These are phyloP conservation scores for Vigna radiata DNA, from an alignment of 306 rosid species.

Conservation along the genomic window DNA sequence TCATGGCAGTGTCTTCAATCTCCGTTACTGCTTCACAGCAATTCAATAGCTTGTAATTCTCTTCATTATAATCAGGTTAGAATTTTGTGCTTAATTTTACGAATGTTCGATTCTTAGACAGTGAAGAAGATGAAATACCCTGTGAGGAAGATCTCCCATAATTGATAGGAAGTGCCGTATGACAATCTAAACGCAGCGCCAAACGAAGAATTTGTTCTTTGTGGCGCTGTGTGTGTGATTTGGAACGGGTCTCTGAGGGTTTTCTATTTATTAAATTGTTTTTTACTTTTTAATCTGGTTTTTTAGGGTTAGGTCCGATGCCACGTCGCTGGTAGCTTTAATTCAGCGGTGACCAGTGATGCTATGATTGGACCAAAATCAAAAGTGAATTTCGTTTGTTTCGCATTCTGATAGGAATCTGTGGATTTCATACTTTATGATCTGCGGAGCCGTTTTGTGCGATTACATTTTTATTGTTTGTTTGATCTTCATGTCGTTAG, in stretches of 20 bases:
- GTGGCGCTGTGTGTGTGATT: constrained; percentile 68
- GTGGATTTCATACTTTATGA: constrained; percentile 46
- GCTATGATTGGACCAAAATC: constrained; percentile 83
- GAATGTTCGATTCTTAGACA: too few relatives aligned
- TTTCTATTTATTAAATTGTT: background rate
- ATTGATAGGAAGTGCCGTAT: constrained; percentile 98
- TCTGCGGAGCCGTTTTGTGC: constrained; percentile 82
- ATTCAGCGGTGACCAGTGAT: constrained; percentile 60
- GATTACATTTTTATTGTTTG: constrained; percentile 66
- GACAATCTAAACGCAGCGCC: constrained; percentile 74
- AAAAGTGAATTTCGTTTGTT: constrained; percentile 43
- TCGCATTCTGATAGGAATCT: constrained; percentile 85
- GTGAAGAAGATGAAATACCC: constrained; percentile 34
- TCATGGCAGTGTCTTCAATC: too few relatives aligned
- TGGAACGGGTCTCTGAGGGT: constrained; percentile 86
- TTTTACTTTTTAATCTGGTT: fast-evolving
- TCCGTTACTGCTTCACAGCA: too few relatives aligned
- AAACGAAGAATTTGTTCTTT: constrained; percentile 24
- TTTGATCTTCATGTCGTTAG: background rate
- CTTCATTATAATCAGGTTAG: too few relatives aligned
- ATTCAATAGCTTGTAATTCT: too few relatives aligned
- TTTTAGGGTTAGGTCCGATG: constrained; percentile 52
- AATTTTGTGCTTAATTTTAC: too few relatives aligned
- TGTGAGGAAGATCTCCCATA: constrained; percentile 74
- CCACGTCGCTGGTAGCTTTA: constrained; percentile 75